phyloP scores from a whole-genome alignment of 441 rosid genomes.

The Aquilaria agallochum region DNA sequence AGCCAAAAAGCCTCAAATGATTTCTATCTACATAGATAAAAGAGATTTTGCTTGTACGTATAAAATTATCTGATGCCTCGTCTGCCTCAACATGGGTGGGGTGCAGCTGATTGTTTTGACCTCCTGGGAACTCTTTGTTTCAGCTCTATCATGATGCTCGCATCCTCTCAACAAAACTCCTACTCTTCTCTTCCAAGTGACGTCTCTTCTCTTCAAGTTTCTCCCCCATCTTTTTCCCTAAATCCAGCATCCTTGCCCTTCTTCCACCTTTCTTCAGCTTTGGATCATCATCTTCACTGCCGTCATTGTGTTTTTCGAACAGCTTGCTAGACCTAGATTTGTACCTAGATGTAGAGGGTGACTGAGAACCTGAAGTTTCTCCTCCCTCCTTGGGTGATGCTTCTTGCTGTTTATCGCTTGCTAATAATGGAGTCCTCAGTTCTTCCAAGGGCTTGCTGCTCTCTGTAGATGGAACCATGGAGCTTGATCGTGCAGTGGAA shows the following conservation, averaged over 20 bases:
- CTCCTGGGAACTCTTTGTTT: slow-evolving; percentile 3
- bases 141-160: slow-evolving; percentile 45
- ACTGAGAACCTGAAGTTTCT: slow-evolving; percentile 22
- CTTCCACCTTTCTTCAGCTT: slow-evolving; percentile 61
- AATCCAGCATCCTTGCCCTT: slow-evolving; percentile 72
- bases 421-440: slow-evolving; percentile 47
- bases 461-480: slow-evolving; percentile 21
- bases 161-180: slow-evolving; percentile 87
- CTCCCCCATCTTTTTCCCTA: slow-evolving; percentile 91
- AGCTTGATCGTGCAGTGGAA: slow-evolving; percentile 16
- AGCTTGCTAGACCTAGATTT: slow-evolving; percentile 24
- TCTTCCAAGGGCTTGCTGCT: slow-evolving; percentile 46
- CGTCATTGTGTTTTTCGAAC: slow-evolving; percentile 20
- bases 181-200: slow-evolving; percentile 72
- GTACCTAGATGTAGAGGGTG: slow-evolving; percentile 23
- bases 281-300: slow-evolving; percentile 48
- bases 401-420: slow-evolving; percentile 32
- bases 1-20: too few relatives aligned
- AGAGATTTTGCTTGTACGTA: too few relatives aligned
- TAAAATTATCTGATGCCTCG: not conserved
- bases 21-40: too few relatives aligned
- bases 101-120: not conserved
- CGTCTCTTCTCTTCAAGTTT: slow-evolving; percentile 90
- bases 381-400: slow-evolving; percentile 18
- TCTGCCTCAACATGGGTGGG: not conserved